Evolutionary conservation across 2,329 filamentous ascomycete genomes (phyloP).

Genomic region (Microsporum canis): DNA sequence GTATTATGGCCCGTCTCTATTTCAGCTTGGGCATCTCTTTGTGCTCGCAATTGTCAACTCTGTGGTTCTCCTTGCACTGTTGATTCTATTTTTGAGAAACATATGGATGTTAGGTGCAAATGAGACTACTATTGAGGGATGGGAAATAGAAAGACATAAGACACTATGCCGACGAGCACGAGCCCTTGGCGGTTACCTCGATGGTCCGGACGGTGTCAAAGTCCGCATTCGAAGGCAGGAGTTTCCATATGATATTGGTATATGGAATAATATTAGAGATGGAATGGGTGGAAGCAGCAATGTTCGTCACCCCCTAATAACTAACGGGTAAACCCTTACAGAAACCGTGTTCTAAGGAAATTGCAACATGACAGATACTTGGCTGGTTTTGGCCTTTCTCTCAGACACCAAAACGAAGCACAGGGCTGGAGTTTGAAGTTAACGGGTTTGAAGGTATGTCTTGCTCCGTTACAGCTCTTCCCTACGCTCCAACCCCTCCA

Average conservation of each 20-base stretch:
- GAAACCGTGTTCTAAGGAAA: conserved; percentile 7
- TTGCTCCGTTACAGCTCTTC: neutral
- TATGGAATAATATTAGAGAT: conserved; percentile 48
- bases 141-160: conserved; percentile 45
- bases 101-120: conserved; percentile 47
- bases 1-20: conserved; percentile 47
- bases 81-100: conserved; percentile 44
- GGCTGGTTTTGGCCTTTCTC: conserved; percentile 53
- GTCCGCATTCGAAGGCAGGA: conserved; percentile 49
- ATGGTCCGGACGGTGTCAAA: conserved; percentile 45
- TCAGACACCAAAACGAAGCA: conserved; percentile 35
- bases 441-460: conserved; percentile 49
- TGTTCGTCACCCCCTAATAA: conserved; percentile 19
- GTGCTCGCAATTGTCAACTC: conserved; percentile 44
- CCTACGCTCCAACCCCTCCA: neutral
- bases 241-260: conserved; percentile 55
- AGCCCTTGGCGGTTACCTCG: conserved; percentile 46
- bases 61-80: conserved; percentile 45
- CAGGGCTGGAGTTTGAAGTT: conserved; percentile 42
- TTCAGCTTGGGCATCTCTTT: conserved; percentile 46
- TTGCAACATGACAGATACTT: conserved; percentile 29
- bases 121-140: conserved; percentile 53
- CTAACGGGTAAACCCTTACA: neutral
- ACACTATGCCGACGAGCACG: conserved; percentile 37
- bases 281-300: conserved; percentile 47